Evolutionary conservation across 768 basidiomycete species (phyloP).

Genomic region (Collybia sordida): DNA sequence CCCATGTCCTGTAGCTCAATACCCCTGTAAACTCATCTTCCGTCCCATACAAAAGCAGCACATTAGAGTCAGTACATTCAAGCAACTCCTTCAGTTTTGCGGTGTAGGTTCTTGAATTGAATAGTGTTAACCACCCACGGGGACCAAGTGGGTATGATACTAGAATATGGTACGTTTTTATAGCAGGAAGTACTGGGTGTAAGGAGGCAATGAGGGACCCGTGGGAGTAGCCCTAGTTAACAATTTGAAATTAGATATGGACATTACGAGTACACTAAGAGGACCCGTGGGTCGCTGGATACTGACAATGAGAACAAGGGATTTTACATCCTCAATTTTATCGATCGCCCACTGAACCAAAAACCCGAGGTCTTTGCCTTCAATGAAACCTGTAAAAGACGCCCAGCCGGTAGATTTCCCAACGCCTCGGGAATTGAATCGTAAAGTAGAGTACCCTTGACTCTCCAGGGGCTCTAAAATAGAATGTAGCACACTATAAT

Average conservation of each 20-base stretch:
- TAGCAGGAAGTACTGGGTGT: slow-evolving; percentile 50
- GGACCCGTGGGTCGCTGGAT: not conserved
- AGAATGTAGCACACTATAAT: slow-evolving; percentile 42
- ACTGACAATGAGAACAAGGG: slow-evolving; percentile 63
- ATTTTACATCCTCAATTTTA: slow-evolving; percentile 38
- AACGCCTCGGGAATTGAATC: slow-evolving; percentile 79
- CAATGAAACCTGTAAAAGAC: slow-evolving; percentile 69
- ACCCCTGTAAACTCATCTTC: slow-evolving; percentile 68
- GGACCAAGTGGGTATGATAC: slow-evolving; percentile 78
- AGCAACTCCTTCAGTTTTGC: slow-evolving; percentile 51
- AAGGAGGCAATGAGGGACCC: slow-evolving; percentile 73
- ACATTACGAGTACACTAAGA: not conserved
- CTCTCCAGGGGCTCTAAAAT: slow-evolving; percentile 41
- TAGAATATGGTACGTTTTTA: slow-evolving; percentile 63
- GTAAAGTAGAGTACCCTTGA: slow-evolving; percentile 55
- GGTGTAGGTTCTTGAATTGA: slow-evolving; percentile 56
- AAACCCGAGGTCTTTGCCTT: slow-evolving; percentile 68
- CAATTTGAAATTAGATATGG: slow-evolving; percentile 5
- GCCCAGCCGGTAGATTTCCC: slow-evolving; percentile 72
- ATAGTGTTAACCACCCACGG: slow-evolving; percentile 66
- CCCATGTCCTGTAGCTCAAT: slow-evolving; percentile 58
- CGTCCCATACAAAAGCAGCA: slow-evolving; percentile 69
- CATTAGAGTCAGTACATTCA: slow-evolving; percentile 39
- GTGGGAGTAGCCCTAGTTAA: slow-evolving; percentile 78
- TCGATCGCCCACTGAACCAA: slow-evolving; percentile 56